Base-by-base conservation (phyloP, 495 filamentous ascomycete species). In the Staphylotrichum tortipilum region DNA sequence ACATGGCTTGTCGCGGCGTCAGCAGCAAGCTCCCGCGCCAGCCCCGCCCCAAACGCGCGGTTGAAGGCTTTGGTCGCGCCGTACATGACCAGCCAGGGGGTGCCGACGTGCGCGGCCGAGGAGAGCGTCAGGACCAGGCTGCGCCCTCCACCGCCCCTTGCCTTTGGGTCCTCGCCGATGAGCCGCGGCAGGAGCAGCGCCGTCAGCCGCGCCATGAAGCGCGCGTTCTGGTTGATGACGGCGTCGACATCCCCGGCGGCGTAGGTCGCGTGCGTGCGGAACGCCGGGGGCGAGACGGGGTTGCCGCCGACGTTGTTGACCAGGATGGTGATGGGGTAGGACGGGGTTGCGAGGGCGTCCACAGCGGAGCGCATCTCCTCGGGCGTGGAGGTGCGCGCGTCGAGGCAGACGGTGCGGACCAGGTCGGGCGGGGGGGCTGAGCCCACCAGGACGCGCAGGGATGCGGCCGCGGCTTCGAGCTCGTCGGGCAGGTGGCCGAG, bases 401-500 rank as follows among this genome's bases (percentile, higher is more conserved):
- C 19, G 17, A 41, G 3, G 21, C 3, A 2, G 11, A 41, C 21
- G 2, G 38, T 26, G 21, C 38, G 38, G 5, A 41, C 21, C 11
- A 12, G 18, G 37, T 6, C 19, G 9, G 11, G 11, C 11, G 38
- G 58, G 48, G 10, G 46, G n/a, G n/a, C n/a, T n/a, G n/a, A n/a
- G n/a, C n/a, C n/a, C n/a, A n/a, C n/a, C 33, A 56, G 36, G 24
- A 26, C 15, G 31, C 50, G 44, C 41, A 58, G 38, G 34, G 30
- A 18, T 1, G 24, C 44, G 21, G 57, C 55, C 2, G 57, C 50
- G 1, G 38, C 19, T 7, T 45, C 48, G 12, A 60, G 49, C 52
- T 62, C 55, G 55, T 55, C 63, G 41, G 44, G 47, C 30, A 51
- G 44, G 47, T 57, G 75, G 29, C 77, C 77, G 54, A 78, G 73